Evolutionary conservation across 2,329 filamentous ascomycete species (phyloP), one percentile per base, ranked within the genome.

Genomic region (Colletotrichum sp.): DNA sequence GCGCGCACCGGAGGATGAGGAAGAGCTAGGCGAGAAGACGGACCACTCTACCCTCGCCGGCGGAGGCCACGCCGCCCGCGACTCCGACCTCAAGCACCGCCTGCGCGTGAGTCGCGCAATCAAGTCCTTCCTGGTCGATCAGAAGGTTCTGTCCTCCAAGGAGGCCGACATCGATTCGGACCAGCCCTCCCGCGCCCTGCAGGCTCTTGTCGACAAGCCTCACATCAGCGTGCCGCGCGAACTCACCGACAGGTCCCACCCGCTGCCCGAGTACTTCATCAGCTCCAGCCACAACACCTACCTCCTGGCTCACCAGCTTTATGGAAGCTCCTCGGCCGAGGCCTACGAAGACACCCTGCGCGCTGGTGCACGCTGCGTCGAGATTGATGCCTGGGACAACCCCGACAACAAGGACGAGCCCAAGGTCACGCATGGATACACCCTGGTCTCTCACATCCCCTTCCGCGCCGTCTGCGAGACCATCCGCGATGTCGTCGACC

Each of bases 281-380:
- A 93, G 91, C 83, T 94, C 92, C 6, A 93, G 91, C 78, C 93
- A 95, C 85, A 95, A 95, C 83, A 95, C 93, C 0, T 95, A 95
- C 79, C 86, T 95, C 30, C 87, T 92, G 79, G 93, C 92, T 0
- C 92, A 95, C 81, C 93, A 95, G 84, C 89, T 95, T 3, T 93
- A 88, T 79, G 93, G 93, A 6, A 86, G 86, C 26, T 93, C 92
- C 3, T 91, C 90, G 4, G 91, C 92, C 9, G 85, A 87, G 6
- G 93, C 92, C 0, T 95, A 95, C 80, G 88, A 92, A 79, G 91
- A 88, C 8, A 91, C 92, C 0, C 85, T 95, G 18, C 86, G 84
- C 34, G 90, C 92, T 1, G 93, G 93, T 2, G 92, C 92, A 3
- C 87, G 93, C 8, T 95, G 93, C 79, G 92, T 95, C 49, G 93